Evolutionary conservation across 441 rosid species (phyloP).

Genomic region (Euphorbia schlechtendalii): DNA sequence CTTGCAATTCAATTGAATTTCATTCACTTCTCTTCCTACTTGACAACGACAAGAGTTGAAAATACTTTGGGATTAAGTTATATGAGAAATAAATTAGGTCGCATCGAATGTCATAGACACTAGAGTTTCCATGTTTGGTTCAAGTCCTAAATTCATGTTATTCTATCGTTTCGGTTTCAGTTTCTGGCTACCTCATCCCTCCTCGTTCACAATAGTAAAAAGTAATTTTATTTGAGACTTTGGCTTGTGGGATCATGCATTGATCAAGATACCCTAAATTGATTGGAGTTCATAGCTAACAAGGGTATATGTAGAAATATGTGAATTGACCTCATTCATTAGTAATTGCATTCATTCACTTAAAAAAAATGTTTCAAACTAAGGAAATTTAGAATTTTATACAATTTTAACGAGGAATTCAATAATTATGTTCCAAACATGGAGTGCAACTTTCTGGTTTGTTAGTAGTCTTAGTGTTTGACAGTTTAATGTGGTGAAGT

Average conservation of each 20-base stretch:
- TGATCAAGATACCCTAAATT: not conserved
- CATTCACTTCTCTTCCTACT: not conserved
- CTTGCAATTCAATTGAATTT: not conserved
- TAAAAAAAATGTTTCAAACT: not conserved
- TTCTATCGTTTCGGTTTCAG: no score
- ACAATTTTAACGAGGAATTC: not conserved
- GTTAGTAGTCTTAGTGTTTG: not conserved
- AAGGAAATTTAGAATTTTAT: not conserved
- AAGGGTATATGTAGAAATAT: no score
- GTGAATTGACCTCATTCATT: no score
- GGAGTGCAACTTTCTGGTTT: slow-evolving; percentile 1
- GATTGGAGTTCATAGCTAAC: no score
- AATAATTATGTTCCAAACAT: not conserved
- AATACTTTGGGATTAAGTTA: no score
- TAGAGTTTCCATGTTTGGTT: no score
- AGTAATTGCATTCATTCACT: not conserved
- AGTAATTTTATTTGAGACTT: not conserved
- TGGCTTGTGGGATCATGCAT: not conserved
- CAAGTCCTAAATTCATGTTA: no score
- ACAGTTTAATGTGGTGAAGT: not conserved
- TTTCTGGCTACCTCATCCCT: not conserved
- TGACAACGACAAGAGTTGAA: not conserved
- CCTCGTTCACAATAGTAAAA: not conserved
- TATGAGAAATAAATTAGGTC: no score
- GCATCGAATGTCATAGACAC: no score